A percentile compares a stretch with the other conserved stretches of the same genome.
Conservation (phyloP, 1,139 yeast genomes). For the Suhomyces bribrorum region DNA sequence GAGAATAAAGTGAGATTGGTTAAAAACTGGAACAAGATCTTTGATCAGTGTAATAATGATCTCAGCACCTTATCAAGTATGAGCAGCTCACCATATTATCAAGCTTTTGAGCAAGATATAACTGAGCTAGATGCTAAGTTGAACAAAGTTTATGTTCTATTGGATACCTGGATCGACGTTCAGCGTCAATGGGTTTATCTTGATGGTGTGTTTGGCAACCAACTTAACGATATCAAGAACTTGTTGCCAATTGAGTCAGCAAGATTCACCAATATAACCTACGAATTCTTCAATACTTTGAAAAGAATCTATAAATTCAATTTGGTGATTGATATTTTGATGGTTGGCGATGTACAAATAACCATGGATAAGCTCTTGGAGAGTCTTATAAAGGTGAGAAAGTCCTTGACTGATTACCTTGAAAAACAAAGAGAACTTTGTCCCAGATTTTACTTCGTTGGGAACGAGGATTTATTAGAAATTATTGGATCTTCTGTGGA, state of each 20-base stretch:
- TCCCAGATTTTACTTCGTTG: constrained; percentile 84
- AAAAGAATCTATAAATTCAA: constrained; percentile 53
- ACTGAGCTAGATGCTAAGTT: constrained; percentile 58
- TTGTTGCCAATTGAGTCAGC: constrained; percentile 71
- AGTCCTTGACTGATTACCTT: constrained; percentile 73
- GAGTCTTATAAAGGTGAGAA: constrained; percentile 57
- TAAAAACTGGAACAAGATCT: constrained; percentile 66
- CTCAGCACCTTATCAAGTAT: constrained; percentile 65
- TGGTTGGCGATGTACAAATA: constrained; percentile 51
- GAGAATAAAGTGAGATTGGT: constrained; percentile 57
- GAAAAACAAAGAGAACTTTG: constrained; percentile 77
- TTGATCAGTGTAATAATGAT: constrained; percentile 63
- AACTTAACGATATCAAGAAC: constrained; percentile 52
- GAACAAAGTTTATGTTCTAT: constrained; percentile 49
- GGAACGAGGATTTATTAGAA: constrained; percentile 87
- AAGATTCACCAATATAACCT: constrained; percentile 64
- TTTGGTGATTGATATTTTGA: constrained; percentile 58
- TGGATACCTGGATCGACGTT: constrained; percentile 78
- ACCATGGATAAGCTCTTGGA: constrained; percentile 56
- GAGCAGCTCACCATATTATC: constrained; percentile 67
- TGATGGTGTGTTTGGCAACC: constrained; percentile 71
- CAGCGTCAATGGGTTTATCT: constrained; percentile 91
- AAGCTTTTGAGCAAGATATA: constrained; percentile 62
- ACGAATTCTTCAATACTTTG: constrained; percentile 58
- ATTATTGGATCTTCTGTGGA: constrained; percentile 77